Evolutionary conservation across 2,329 filamentous ascomycete genomes (phyloP), one percentile per base, ranked within the genome.

Genomic region (Escovopsis sp.): DNA sequence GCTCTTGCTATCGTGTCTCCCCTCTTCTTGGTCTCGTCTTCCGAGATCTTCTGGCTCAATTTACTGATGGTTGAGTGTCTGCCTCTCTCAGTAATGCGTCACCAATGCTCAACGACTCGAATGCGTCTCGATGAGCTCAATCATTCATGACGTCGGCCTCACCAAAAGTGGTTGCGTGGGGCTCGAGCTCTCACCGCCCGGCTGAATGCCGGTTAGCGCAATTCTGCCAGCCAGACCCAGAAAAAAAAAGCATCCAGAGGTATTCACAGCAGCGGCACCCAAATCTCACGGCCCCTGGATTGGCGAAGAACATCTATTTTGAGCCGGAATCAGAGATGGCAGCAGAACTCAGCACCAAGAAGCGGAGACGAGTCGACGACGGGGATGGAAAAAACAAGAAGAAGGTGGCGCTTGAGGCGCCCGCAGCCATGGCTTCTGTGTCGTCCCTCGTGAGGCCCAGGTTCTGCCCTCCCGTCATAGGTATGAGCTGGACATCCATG

Each of bases 361-460:
- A 78, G 58, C 64, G 73, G 43, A 77, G 77, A 59, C 64, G 70
- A 46, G 60, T 61, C 14, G 61, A 61, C 32, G 64, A 67, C 10
- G 53, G 57, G 33, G 51, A 56, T 2, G 54, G 58, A 2, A 66
- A 65, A 43, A 57, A 64, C 20, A 68, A 70, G 48, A 76, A 67
- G 57, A 75, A 74, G 57, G 66, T 70, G n/a, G 61, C 64, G 37
- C 58, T 71, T 34, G 61, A 69, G 49, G 54, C 58, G n/a, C 48
- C 59, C 13, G 51, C 60, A 38, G 47, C 60, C 20, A 61, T 56
- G 30, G 59, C 71, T 41, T 65, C 59, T 35, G 61, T 76, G 27
- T 63, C 67, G 29, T 64, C 70, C 2, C 52, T 73, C 12, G 57
- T 67, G 24, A 59, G 60, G 44, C 60, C 63, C 14, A 64, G 64